These are phyloP conservation scores for Fusarium globosum DNA, from an alignment of 2,329 filamentous ascomycete species.

Conservation along the genomic window DNA sequence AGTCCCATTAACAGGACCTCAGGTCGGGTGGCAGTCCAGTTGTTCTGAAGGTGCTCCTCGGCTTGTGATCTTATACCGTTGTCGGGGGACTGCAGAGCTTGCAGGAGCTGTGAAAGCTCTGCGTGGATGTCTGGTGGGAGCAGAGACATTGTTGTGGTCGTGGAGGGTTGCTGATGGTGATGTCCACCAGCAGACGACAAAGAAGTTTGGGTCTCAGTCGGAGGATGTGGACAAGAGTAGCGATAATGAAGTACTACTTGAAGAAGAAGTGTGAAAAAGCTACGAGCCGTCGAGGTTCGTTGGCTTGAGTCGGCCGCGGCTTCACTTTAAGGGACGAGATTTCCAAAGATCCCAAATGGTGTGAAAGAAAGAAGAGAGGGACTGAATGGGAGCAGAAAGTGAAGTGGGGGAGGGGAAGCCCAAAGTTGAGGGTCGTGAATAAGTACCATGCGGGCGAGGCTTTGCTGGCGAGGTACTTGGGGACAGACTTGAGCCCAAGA, in stretches of 20 bases:
- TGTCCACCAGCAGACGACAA: slow-evolving; percentile 46
- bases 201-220: slow-evolving; percentile 26
- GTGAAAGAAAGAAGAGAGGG: slow-evolving; percentile 43
- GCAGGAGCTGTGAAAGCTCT: slow-evolving; percentile 86
- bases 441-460: slow-evolving; percentile 12
- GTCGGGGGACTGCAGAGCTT: slow-evolving; percentile 89
- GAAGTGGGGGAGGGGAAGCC: slow-evolving; percentile 45
- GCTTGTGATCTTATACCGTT: slow-evolving; percentile 86
- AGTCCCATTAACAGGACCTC: slow-evolving; percentile 94
- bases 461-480: slow-evolving; percentile 25
- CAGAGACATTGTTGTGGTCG: slow-evolving; percentile 75
- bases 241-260: background rate
- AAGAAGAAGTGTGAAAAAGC: slow-evolving; percentile 20
- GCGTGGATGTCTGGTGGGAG: slow-evolving; percentile 85
- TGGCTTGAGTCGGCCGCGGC: slow-evolving; percentile 32
- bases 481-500: slow-evolving; percentile 23
- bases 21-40: slow-evolving; percentile 85
- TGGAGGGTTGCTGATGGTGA: slow-evolving; percentile 43
- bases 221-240: slow-evolving; percentile 7
- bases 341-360: slow-evolving; percentile 41
- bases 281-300: slow-evolving; percentile 36
- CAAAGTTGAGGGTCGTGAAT: slow-evolving; percentile 25
- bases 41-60: slow-evolving; percentile 89
- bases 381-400: slow-evolving; percentile 38
- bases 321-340: slow-evolving; percentile 36